Base-by-base conservation (phyloP, 257 asterid species). In the Scutellaria minor region DNA sequence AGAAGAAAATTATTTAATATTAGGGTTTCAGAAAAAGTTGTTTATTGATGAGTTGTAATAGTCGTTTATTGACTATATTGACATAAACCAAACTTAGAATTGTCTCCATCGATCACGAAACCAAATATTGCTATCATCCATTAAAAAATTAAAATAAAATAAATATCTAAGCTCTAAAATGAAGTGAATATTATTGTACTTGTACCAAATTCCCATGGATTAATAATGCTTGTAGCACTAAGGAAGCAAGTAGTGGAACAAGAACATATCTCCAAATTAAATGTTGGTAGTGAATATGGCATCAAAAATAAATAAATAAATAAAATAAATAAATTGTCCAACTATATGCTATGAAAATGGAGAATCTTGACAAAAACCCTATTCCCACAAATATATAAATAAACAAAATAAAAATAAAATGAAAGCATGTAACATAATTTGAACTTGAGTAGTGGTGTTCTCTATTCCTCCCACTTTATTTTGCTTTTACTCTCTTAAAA, bases 391-490 rank as follows among this genome's bases (percentile, higher is more conserved):
- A 5, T 9, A 14, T 3, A 18, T 18, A 18, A 18, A 18, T 18
- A 18, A 18, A 18, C 18, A 18, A 14, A 57, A 67, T 27, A 18
- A 37, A 27, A 42, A 60, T 31, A 41, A 53, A 40, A 18, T 7
- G 15, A 53, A 2, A 41, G 18, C 24, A 77, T 62, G 50, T 20
- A 64, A 52, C 59, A 60, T 75, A 79, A 75, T 66, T 79, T 64
- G 79, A 79, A 60, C 18, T 58, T 56, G 74, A 69, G 78, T 80
- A 86, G 90, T 83, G 93, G 89, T 82, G 83, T 85, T 82, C 88
- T 78, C 86, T 88, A 87, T 88, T 88, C 75, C 73, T 66, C 83
- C 88, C 81, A 80, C 90, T 86, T 81, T 80, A 63, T 50, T 81
- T 79, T 68, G 72, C 84, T 83, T 85, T 83, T 77, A 74, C 77